Evolutionary conservation across 768 basidiomycete species (phyloP).

Genomic region (Mycena galericulata): DNA sequence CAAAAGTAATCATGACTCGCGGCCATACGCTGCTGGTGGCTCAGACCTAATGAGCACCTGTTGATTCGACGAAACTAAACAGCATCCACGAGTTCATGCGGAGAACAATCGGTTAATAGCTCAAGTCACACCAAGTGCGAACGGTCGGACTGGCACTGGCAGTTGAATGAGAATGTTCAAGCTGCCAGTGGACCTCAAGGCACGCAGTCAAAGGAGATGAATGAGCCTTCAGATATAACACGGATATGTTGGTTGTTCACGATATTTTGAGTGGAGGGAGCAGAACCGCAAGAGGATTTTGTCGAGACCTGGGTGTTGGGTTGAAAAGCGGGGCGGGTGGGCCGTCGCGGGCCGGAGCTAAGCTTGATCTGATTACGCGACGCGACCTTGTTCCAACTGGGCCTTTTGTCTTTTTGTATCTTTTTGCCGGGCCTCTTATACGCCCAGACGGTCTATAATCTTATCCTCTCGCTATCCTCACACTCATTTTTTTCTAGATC

Average conservation of each 20-base stretch:
- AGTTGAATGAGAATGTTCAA: no score
- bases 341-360: no score
- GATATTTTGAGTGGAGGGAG: no score
- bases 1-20: not conserved
- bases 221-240: no score
- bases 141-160: not conserved
- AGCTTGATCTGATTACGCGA: not conserved
- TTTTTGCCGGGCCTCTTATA: not conserved
- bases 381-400: slow-evolving; percentile 9
- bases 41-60: not conserved
- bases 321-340: no score
- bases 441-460: slow-evolving; percentile 10
- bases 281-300: no score
- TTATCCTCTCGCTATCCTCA: slow-evolving; percentile 1
- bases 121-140: not conserved
- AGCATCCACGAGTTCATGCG: slow-evolving; percentile 25
- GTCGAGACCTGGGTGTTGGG: no score
- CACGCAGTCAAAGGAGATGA: no score
- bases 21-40: not conserved
- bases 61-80: slow-evolving; percentile 1
- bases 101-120: slow-evolving; percentile 32
- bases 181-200: no score
- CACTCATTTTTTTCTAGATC: slow-evolving; percentile 20
- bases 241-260: no score
- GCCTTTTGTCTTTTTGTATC: slow-evolving; percentile 21